Conservation (phyloP, 176 grass and related monocot species). For the Aegilops longissima region DNA sequence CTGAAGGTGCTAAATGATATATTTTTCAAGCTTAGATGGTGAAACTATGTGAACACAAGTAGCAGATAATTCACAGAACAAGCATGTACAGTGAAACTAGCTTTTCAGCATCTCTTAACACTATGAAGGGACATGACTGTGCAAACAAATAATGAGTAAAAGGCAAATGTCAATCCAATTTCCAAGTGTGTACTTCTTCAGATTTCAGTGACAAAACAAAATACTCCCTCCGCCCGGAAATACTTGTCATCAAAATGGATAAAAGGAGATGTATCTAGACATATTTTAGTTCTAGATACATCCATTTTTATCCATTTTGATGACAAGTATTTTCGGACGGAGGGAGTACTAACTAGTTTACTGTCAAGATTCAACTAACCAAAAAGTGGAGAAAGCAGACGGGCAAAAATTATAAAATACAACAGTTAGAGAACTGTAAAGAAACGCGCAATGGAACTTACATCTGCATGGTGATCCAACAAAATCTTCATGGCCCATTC, state of each 20-base stretch:
- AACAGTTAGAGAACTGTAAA: background rate
- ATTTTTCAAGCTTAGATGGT: background rate
- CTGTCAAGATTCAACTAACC: background rate
- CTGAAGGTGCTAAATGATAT: background rate
- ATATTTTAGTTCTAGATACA: too few relatives aligned
- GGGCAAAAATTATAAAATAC: background rate
- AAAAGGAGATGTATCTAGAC: too few relatives aligned
- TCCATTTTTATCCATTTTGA: too few relatives aligned
- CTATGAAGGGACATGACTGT: too few relatives aligned
- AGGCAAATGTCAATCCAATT: background rate
- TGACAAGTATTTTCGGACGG: too few relatives aligned
- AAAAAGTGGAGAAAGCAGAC: background rate
- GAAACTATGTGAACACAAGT: background rate
- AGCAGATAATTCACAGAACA: background rate
- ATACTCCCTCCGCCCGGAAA: too few relatives aligned
- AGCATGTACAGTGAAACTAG: background rate
- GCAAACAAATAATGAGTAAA: background rate
- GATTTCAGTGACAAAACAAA: background rate
- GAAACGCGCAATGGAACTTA: background rate
- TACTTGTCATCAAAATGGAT: too few relatives aligned
- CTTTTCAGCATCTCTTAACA: too few relatives aligned
- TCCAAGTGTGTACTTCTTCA: background rate
- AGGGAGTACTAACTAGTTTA: too few relatives aligned
- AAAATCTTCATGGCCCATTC: constrained; percentile 1
- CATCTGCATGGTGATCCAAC: constrained; percentile 8